Evolutionary conservation across 768 basidiomycete genomes (phyloP), one percentile per base, ranked within the genome.

Genomic region (Lyophyllum decastes): DNA sequence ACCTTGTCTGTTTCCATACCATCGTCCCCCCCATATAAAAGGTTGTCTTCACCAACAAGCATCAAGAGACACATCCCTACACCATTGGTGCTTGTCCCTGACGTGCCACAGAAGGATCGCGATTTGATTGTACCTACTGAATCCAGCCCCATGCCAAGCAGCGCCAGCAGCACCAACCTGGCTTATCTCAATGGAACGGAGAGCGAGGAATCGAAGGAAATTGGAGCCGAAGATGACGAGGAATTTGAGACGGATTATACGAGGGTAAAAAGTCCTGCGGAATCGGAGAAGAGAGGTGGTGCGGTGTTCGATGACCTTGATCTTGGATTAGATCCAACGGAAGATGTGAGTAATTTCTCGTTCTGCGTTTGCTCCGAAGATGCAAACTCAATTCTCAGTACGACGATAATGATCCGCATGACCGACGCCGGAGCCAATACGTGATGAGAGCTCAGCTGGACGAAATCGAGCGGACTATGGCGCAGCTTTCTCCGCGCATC

Each of bases 391-490:
- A 45, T 53, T 30, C 51, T 7, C 63, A 90, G 88, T 87, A 81
- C 62, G 87, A 90, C 58, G 82, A 84, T 45, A 76, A 84, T 62
- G 90, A 91, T 64, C 87, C 88, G 44, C 78, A 90, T 65, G 90
- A 91, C 71, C 81, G 83, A 57, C 81, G 90, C 41, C 82, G 81
- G 66, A 92, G 90, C 68, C 91, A 92, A 63, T 81, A 85, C 61
- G 72, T 88, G 43, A 84, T 93, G 85, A 85, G 79, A 62, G 85
- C 86, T 17, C 82, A 88, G 68, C 73, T 94, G 22, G 92, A 94
- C 66, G 88, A 89, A 70, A 88, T 94, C 47, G 91, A 94, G 67
- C 81, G 81, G 86, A 81, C 82, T 52, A 76, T 90, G 65, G 85
- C 82, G 14, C 84, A 86, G 58, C 82, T 89, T 51, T 89, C 88